Percentiles rank a stretch among this genome's conserved stretches.
Conservation (phyloP, 495 filamentous ascomycete species). For the Penicillium simplicissimum region DNA sequence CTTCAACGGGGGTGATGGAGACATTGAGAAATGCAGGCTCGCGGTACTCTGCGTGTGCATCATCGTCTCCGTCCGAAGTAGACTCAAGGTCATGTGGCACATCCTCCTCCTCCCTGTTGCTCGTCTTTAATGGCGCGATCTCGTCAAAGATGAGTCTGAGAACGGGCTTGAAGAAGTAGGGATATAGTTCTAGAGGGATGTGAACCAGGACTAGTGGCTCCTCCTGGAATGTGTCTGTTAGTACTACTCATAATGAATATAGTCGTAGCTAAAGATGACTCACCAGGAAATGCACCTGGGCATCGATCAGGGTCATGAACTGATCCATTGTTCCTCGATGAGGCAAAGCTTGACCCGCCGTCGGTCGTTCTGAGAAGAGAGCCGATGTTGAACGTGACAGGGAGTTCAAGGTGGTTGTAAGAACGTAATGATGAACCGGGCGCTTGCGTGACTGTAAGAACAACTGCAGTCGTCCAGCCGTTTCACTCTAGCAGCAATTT, state of each 20-base stretch:
- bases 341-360: too few species aligned
- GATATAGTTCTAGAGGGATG: constrained; percentile 82
- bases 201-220: constrained; percentile 85
- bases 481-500: background rate
- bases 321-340: constrained; percentile 41
- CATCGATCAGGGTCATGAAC: constrained; percentile 52
- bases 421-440: background rate
- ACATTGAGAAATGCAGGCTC: constrained; percentile 86
- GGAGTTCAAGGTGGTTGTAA: background rate
- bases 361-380: background rate
- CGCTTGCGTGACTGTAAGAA: background rate
- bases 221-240: constrained; percentile 58
- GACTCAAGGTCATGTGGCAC: constrained; percentile 18
- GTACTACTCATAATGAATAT: background rate
- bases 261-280: constrained; percentile 23
- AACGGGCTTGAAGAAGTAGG: constrained; percentile 79
- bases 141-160: constrained; percentile 78
- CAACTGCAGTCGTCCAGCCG: background rate
- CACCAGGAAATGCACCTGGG: constrained; percentile 58
- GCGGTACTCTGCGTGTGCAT: constrained; percentile 38
- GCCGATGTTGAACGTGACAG: background rate
- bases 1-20: constrained; percentile 88
- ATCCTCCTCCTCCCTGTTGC: constrained; percentile 25
- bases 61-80: constrained; percentile 31
- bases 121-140: constrained; percentile 38